phyloP scores from a whole-genome alignment of 1,284 basidiomycete species.

The Papiliotrema fonsecae region DNA sequence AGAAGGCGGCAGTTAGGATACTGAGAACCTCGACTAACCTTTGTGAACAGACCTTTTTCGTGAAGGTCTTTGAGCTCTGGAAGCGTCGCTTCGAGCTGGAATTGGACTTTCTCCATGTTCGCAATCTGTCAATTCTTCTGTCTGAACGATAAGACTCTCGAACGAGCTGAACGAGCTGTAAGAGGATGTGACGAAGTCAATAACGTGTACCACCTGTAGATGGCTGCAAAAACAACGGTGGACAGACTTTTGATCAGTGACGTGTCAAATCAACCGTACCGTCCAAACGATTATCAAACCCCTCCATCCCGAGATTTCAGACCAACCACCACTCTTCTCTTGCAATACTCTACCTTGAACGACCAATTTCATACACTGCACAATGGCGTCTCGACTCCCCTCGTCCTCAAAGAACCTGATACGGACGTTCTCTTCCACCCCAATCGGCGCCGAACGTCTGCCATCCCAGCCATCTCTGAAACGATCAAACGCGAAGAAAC shows the following conservation, averaged over 20 bases:
- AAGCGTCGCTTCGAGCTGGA: constrained; percentile 94
- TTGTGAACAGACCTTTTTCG: constrained; percentile 78
- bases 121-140: too few relatives aligned
- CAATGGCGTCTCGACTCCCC: too few relatives aligned
- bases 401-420: too few relatives aligned
- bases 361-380: background rate
- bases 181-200: background rate
- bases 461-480: too few relatives aligned
- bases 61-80: constrained; percentile 91
- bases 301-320: background rate
- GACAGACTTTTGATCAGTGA: background rate
- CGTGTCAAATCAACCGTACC: background rate
- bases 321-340: background rate
- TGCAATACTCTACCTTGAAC: background rate
- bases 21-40: constrained; percentile 52
- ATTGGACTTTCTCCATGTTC: constrained; percentile 91
- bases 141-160: too few relatives aligned
- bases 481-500: too few relatives aligned
- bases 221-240: background rate
- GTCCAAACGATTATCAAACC: background rate
- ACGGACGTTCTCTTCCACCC: too few relatives aligned
- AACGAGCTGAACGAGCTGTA: too few relatives aligned
- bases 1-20: background rate
- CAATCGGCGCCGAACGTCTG: too few relatives aligned
- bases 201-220: background rate